Evolutionary conservation across 2,329 filamentous ascomycete species (phyloP).

Genomic region (Fusarium pseudoanthophilum): DNA sequence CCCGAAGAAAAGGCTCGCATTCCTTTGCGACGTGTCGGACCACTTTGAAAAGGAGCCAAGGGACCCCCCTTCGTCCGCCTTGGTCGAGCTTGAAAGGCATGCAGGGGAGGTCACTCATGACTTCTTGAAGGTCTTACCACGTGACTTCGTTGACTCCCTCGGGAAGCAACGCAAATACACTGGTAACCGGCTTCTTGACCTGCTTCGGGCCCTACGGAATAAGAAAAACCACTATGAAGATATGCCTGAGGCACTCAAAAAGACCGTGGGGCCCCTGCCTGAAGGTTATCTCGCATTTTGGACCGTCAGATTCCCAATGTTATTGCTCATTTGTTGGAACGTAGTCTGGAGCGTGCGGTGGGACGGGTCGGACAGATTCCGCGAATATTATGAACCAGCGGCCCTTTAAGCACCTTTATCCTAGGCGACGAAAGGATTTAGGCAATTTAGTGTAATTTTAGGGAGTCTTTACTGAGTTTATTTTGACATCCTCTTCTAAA

Average conservation of each 20-base stretch:
- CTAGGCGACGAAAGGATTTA: not conserved
- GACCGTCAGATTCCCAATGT: slow-evolving; percentile 79
- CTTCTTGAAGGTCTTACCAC: slow-evolving; percentile 80
- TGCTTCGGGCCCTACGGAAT: slow-evolving; percentile 89
- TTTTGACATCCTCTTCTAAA: not conserved
- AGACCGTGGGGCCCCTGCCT: slow-evolving; percentile 75
- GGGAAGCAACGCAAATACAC: slow-evolving; percentile 97
- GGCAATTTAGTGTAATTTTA: not conserved
- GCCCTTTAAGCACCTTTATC: slow-evolving; percentile 41
- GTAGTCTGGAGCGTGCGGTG: slow-evolving; percentile 75
- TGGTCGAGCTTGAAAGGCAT: slow-evolving; percentile 68
- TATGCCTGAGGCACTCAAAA: slow-evolving; percentile 82
- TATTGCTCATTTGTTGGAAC: slow-evolving; percentile 83
- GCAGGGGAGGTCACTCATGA: slow-evolving; percentile 68
- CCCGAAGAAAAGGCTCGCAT: slow-evolving; percentile 85
- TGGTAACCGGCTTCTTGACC: slow-evolving; percentile 82
- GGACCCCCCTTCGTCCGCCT: slow-evolving; percentile 78
- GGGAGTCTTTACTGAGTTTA: not conserved
- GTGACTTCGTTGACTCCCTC: slow-evolving; percentile 86
- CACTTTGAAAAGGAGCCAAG: slow-evolving; percentile 94
- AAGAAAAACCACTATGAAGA: slow-evolving; percentile 99
- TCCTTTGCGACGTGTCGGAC: slow-evolving; percentile 96
- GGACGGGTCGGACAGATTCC: slow-evolving; percentile 73
- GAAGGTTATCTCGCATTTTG: slow-evolving; percentile 88
- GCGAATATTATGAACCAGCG: slow-evolving; percentile 73